A percentile compares a stretch with the other conserved stretches of the same genome.
Evolutionary conservation across 2,329 filamentous ascomycete genomes (phyloP).

Genomic region (Delphinella strobiligena): DNA sequence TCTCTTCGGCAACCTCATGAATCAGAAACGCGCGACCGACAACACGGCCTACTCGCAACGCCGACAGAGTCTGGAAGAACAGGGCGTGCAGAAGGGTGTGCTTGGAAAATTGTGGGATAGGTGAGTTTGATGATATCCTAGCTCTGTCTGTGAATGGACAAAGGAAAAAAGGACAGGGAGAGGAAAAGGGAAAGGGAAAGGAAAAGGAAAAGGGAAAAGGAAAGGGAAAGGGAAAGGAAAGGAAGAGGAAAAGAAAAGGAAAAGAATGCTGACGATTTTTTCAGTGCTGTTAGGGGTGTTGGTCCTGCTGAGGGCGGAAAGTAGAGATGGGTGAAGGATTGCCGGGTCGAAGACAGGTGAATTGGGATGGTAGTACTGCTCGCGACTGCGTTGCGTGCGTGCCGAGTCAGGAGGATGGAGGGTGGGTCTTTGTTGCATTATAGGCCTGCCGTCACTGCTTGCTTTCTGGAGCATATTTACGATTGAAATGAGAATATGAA

Average conservation of each 20-base stretch:
- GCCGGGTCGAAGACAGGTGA: too few species aligned
- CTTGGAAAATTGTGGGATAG: conserved; percentile 11
- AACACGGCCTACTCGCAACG: conserved; percentile 10
- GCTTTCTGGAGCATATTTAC: too few species aligned
- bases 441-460: too few species aligned
- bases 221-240: too few species aligned
- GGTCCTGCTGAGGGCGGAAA: not conserved
- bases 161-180: not conserved
- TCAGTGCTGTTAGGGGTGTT: not conserved
- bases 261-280: not conserved
- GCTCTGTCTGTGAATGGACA: not conserved
- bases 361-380: not conserved
- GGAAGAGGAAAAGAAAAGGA: too few species aligned
- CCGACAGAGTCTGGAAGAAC: conserved; percentile 10
- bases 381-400: not conserved
- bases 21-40: conserved; percentile 11
- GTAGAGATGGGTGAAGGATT: not conserved
- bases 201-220: not conserved
- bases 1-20: conserved; percentile 11
- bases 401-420: too few species aligned
- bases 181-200: not conserved
- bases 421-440: too few species aligned
- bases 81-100: conserved; percentile 8
- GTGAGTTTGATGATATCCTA: conserved; percentile 1
- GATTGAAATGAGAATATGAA: too few species aligned